Conservation (phyloP, 2,329 filamentous ascomycete genomes). For the Ceratocystis alfenasii region DNA sequence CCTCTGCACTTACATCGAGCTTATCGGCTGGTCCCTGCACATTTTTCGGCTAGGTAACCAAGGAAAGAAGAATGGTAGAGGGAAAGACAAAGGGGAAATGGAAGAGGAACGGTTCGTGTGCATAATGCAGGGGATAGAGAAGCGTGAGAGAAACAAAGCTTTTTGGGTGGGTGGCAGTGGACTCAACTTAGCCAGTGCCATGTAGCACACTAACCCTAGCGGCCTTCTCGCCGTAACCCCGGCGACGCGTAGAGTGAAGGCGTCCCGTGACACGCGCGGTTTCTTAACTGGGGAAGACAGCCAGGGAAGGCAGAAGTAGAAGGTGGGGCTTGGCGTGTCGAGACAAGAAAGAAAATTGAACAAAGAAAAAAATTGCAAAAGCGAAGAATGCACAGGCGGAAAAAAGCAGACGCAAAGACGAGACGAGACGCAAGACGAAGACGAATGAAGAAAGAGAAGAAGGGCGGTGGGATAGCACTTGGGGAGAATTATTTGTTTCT, state of each 20-base stretch:
- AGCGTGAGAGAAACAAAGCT: background rate
- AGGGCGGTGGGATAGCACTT: background rate
- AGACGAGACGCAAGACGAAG: too few relatives aligned
- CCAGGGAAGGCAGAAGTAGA: background rate
- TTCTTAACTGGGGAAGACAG: background rate
- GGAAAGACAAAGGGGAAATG: too few relatives aligned
- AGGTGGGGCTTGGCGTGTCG: constrained; percentile 11
- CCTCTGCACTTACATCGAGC: too few relatives aligned
- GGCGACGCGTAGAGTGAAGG: constrained; percentile 11
- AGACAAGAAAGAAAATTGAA: background rate
- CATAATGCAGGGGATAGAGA: background rate
- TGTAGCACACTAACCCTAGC: background rate
- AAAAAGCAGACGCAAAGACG: background rate
- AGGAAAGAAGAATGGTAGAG: too few relatives aligned
- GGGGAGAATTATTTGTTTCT: background rate
- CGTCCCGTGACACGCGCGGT: constrained; percentile 2
- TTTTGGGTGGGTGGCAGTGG: background rate
- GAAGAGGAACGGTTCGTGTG: background rate
- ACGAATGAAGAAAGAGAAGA: too few relatives aligned
- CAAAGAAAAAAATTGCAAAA: background rate
- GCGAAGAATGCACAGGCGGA: constrained; percentile 6
- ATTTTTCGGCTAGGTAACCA: too few relatives aligned
- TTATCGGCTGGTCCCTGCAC: too few relatives aligned
- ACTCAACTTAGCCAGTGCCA: too few relatives aligned
- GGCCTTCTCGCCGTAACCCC: background rate